Conservation (phyloP, 441 rosid species). For the Syzygium syzygioides region DNA sequence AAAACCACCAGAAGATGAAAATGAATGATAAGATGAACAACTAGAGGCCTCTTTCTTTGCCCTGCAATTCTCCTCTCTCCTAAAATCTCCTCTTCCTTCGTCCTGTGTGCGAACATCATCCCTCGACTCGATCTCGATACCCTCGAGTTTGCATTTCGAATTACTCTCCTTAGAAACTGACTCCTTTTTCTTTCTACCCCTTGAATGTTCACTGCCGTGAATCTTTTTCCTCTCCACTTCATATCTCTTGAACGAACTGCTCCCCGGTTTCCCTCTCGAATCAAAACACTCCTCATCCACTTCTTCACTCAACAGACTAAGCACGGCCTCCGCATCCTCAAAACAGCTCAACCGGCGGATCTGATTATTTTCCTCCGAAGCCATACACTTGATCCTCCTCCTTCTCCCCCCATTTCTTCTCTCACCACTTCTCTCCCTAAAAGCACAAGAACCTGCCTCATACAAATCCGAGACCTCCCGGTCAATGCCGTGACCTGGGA, state of each 20-base stretch:
- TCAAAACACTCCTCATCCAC: constrained; percentile 30
- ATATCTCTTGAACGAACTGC: not conserved
- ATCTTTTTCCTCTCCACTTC: constrained; percentile 2
- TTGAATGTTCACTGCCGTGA: not conserved
- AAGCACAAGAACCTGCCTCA: constrained; percentile 37
- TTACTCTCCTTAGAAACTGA: constrained; percentile 23
- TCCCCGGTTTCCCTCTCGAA: constrained; percentile 22
- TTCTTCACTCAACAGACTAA: constrained; percentile 77
- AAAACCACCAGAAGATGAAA: constrained; percentile 51
- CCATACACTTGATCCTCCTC: constrained; percentile 27
- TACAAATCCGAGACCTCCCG: constrained; percentile 10
- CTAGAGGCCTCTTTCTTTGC: constrained; percentile 48
- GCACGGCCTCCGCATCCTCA: constrained; percentile 59
- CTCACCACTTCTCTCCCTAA: constrained; percentile 17
- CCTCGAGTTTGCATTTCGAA: constrained; percentile 23
- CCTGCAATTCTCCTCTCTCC: constrained; percentile 14
- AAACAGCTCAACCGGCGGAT: constrained; percentile 28
- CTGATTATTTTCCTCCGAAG: constrained; percentile 21
- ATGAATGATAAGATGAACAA: constrained; percentile 74
- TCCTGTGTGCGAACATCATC: constrained; percentile 22
- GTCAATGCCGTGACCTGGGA: constrained; percentile 31
- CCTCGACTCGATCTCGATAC: constrained; percentile 11
- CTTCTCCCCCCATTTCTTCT: constrained; percentile 28
- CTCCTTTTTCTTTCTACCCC: constrained; percentile 5
- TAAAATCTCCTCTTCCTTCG: constrained; percentile 8